Evolutionary conservation across 257 asterid species (phyloP).

Genomic region (Apocynum venetum): DNA sequence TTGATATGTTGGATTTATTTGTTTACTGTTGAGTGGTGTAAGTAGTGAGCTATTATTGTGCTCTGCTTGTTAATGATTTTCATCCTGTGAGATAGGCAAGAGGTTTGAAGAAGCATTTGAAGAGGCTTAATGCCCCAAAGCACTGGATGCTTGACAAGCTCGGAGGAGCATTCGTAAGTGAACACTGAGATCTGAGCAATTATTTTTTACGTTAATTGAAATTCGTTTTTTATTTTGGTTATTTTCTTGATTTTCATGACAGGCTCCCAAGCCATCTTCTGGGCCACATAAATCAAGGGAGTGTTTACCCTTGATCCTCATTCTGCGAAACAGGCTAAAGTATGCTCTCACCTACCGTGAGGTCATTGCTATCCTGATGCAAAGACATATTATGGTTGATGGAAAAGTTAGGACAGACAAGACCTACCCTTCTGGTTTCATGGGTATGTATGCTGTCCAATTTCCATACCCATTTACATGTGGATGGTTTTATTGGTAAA

Average conservation of each 20-base stretch:
- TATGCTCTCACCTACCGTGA: slow-evolving; percentile 71
- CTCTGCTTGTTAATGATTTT: background rate
- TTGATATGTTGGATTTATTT: background rate
- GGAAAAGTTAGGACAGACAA: slow-evolving; percentile 80
- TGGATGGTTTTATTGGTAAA: background rate
- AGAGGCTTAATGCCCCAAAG: slow-evolving; percentile 84
- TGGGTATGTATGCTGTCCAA: slow-evolving; percentile 39
- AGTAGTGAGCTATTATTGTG: background rate
- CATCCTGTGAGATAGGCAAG: slow-evolving; percentile 37
- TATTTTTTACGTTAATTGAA: background rate
- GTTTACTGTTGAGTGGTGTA: background rate
- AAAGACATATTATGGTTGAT: slow-evolving; percentile 68
- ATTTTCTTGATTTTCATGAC: background rate
- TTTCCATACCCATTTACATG: background rate
- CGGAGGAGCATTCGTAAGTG: slow-evolving; percentile 74
- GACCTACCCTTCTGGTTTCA: slow-evolving; percentile 74
- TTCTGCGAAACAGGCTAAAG: slow-evolving; percentile 62
- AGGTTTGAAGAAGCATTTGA: slow-evolving; percentile 74
- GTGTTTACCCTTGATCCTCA: slow-evolving; percentile 64
- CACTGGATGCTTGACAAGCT: slow-evolving; percentile 73
- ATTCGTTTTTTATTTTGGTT: background rate
- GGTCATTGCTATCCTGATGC: slow-evolving; percentile 61
- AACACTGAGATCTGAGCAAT: background rate
- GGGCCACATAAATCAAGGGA: slow-evolving; percentile 86
- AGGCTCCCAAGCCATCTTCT: slow-evolving; percentile 87